Evolutionary conservation across 306 rosid species (phyloP).

Genomic region (Castanea crenata): DNA sequence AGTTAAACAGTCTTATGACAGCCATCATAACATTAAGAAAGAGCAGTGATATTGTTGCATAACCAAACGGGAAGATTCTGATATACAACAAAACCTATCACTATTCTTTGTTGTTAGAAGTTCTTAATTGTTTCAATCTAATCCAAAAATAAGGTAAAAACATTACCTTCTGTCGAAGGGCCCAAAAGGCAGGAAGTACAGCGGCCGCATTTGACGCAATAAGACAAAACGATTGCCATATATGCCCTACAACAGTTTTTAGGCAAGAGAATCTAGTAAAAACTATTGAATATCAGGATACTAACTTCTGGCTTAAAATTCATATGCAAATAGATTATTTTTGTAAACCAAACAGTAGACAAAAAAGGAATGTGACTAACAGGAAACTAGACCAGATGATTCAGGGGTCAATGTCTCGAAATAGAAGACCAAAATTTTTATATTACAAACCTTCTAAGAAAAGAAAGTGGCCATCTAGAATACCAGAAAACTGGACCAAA

Average conservation of each 20-base stretch:
- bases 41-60: neutral
- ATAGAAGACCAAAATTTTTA: neutral
- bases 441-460: neutral
- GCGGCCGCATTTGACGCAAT: constrained; percentile 88
- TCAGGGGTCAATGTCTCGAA: neutral
- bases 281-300: neutral
- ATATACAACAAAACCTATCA: neutral
- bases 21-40: neutral
- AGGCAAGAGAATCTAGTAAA: constrained; percentile 6
- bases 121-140: constrained; percentile 4
- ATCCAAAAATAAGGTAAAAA: constrained; percentile 4
- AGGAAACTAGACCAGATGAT: neutral
- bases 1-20: neutral
- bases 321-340: neutral
- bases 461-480: neutral
- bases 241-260: constrained; percentile 54
- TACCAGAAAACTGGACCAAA: neutral
- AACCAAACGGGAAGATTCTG: neutral
- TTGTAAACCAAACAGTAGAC: neutral
- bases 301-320: neutral
- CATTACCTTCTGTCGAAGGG: constrained; percentile 80
- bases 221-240: constrained; percentile 75
- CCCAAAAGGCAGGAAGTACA: constrained; percentile 86
- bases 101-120: neutral
- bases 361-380: neutral